phyloP scores from a whole-genome alignment of 257 asterid genomes.

The Plantago ovata region DNA sequence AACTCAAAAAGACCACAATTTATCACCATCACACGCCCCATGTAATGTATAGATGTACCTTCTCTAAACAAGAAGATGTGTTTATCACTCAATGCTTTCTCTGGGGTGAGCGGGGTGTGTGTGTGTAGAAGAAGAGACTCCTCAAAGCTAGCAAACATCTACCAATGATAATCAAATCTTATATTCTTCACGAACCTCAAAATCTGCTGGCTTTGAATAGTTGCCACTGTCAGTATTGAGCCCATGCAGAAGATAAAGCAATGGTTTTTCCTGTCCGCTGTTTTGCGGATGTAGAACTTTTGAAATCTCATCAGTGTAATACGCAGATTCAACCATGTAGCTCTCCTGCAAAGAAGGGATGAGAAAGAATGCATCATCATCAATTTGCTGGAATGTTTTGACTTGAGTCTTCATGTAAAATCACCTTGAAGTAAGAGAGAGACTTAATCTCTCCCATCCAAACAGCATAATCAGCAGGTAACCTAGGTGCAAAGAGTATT shows the following conservation, averaged over 20 bases:
- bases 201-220: conserved; percentile 78
- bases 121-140: no score
- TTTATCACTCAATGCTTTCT: background rate
- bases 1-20: no score
- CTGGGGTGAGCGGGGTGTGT: no score
- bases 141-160: background rate
- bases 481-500: conserved; percentile 81
- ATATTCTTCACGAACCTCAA: conserved; percentile 47
- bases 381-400: conserved; percentile 8
- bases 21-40: no score
- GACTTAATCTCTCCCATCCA: conserved; percentile 96
- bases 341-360: conserved; percentile 55
- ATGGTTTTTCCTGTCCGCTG: conserved; percentile 65
- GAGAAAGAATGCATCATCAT: conserved; percentile 20
- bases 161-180: no score
- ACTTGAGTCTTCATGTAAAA: conserved; percentile 14
- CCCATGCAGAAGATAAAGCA: conserved; percentile 86
- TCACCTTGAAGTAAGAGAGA: conserved; percentile 73
- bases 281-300: conserved; percentile 51
- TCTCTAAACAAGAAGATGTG: no score
- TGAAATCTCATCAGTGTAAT: conserved; percentile 71
- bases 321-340: conserved; percentile 59
- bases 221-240: conserved; percentile 85
- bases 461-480: conserved; percentile 81
- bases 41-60: no score